Conservation (phyloP, 768 basidiomycete species). For the Boletus edulis region DNA sequence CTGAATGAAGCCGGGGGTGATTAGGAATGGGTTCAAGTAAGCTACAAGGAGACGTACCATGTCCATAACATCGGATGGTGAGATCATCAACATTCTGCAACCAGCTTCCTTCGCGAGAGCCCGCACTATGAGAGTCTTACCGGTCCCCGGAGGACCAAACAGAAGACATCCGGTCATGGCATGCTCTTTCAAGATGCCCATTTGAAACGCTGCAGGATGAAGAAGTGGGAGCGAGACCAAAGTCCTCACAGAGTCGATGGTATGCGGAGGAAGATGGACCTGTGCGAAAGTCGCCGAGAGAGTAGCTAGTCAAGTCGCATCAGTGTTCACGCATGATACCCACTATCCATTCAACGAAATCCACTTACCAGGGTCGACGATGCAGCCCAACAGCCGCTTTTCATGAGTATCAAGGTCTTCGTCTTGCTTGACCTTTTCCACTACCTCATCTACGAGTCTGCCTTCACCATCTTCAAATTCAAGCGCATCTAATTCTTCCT, state of each 20-base stretch:
- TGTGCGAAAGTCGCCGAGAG: slow-evolving; percentile 84
- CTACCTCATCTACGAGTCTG: slow-evolving; percentile 55
- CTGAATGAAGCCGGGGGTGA: slow-evolving; percentile 34
- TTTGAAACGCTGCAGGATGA: slow-evolving; percentile 82
- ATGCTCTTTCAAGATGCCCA: slow-evolving; percentile 88
- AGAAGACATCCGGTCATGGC: slow-evolving; percentile 88
- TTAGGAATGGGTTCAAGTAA: neutral
- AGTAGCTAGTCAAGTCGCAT: slow-evolving; percentile 41
- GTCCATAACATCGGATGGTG: slow-evolving; percentile 94
- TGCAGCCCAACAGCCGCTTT: slow-evolving; percentile 74
- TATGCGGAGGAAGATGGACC: slow-evolving; percentile 84
- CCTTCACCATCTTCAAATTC: slow-evolving; percentile 35
- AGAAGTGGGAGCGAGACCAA: slow-evolving; percentile 88
- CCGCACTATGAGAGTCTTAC: slow-evolving; percentile 86
- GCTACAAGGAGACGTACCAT: slow-evolving; percentile 56
- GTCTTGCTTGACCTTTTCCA: slow-evolving; percentile 75
- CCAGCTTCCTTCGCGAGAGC: slow-evolving; percentile 93
- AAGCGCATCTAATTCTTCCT: slow-evolving; percentile 27
- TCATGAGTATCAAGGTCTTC: slow-evolving; percentile 79
- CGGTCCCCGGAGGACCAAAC: slow-evolving; percentile 92
- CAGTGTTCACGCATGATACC: neutral
- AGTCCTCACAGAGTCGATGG: slow-evolving; percentile 89
- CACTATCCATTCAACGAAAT: neutral
- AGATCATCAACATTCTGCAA: slow-evolving; percentile 87
- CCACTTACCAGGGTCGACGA: slow-evolving; percentile 73